Evolutionary conservation across 2,329 filamentous ascomycete species (phyloP), one percentile per base, ranked within the genome.

Genomic region (Clonostachys sp.): DNA sequence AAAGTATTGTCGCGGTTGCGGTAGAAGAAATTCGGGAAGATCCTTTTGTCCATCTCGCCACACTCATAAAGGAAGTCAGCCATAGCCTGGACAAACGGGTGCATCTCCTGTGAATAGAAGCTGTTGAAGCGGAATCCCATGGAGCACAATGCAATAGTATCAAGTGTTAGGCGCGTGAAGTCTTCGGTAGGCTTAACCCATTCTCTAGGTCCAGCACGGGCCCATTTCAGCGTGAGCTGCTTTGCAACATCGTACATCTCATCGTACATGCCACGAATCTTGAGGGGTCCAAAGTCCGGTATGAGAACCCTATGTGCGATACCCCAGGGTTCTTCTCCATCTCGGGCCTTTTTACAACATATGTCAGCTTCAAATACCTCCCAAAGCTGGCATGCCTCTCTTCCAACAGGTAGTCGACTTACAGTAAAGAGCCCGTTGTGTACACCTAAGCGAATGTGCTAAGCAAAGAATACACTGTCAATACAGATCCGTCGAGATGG

Each of bases 241-340:
- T 67, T 66, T 10, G 73, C 71, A 48, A 81, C 71, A 51, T 80
- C 77, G 47, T 71, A 61, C 71, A 74, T 74, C 51, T 74, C 81
- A 53, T 72, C 68, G 50, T 77, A 81, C 77, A 81, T 81, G 17
- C 64, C 65, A 36, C 72, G 46, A 54, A 88, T 86, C 6, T 75
- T 70, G 34, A 86, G 61, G 0, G 83, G 83, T 0, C 83, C 83
- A 56, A 87, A 85, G 5, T 80, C 81, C 2, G 83, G 82, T 61
- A 85, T 77, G 47, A 87, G 63, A 20, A 81, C 66, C 14, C 79
- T 66, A 57, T 86, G 77, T 41, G 84, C 83, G 52, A 84, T 70
- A 14, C 74, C 78, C 52, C 54, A 57, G 44, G 50, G 51, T n/a
- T 46, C 45, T 35, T 57, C 50, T 12, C 47, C 51, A 14, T 36